A percentile compares a stretch with the other conserved stretches of the same genome.
These are phyloP conservation scores for Lactarius indigo DNA, from an alignment of 768 basidiomycete genomes.

Conservation along the genomic window DNA sequence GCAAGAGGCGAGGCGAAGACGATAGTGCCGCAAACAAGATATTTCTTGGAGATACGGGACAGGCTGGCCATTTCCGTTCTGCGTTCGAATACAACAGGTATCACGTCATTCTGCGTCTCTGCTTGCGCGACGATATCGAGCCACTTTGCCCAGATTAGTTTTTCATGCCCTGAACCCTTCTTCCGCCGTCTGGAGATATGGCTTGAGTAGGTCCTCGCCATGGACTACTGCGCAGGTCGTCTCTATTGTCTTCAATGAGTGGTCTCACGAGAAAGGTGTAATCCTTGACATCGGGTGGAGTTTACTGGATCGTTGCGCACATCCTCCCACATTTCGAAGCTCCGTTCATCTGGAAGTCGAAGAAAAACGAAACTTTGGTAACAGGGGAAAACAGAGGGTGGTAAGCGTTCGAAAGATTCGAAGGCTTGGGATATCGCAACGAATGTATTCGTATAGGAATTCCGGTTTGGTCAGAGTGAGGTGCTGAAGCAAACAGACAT, in stretches of 20 bases:
- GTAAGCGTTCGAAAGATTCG: slow-evolving; percentile 4
- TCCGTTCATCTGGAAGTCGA: slow-evolving; percentile 18
- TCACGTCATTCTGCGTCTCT: not conserved
- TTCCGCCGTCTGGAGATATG: slow-evolving; percentile 11
- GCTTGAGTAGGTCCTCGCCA: slow-evolving; percentile 11
- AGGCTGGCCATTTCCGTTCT: slow-evolving; percentile 17
- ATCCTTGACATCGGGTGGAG: slow-evolving; percentile 25
- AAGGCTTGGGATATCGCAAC: not conserved
- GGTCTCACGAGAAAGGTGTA: slow-evolving; percentile 19
- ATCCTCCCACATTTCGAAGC: slow-evolving; percentile 7
- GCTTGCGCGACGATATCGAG: not conserved
- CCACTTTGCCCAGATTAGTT: slow-evolving; percentile 11
- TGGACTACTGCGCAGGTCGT: slow-evolving; percentile 11
- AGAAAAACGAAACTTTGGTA: slow-evolving; percentile 18
- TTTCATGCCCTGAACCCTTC: slow-evolving; percentile 19
- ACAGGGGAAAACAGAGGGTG: slow-evolving; percentile 13
- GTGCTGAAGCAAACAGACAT: slow-evolving; percentile 10
- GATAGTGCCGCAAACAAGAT: slow-evolving; percentile 21
- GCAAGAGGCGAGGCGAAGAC: slow-evolving; percentile 14
- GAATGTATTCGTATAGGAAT: slow-evolving; percentile 2
- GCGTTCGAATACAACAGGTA: slow-evolving; percentile 23
- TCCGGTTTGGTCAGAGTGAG: slow-evolving; percentile 15
- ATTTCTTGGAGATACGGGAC: slow-evolving; percentile 6
- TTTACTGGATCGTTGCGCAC: slow-evolving; percentile 2
- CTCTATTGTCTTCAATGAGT: slow-evolving; percentile 22